Evolutionary conservation across 176 grass and related monocot genomes (phyloP), one percentile per base, ranked within the genome.

Genomic region (Neostapfia colusana): DNA sequence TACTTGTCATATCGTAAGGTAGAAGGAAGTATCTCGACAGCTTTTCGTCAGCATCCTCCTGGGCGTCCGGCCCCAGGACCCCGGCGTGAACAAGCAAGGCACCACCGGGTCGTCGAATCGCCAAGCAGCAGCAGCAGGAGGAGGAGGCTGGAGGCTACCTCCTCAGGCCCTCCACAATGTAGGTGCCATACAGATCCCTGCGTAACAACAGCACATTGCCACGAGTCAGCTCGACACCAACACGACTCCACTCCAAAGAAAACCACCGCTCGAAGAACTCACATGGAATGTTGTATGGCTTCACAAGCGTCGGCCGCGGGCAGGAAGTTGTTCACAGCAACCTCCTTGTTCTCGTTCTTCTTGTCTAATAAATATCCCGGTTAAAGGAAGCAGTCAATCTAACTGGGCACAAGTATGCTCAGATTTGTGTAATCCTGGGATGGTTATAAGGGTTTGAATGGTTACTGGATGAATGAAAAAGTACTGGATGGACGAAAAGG

Each of bases 311-410:
- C 72, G 37, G 53, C 70, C 0, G 91, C 83, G 0, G 91, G 91
- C 36, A 98, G 88, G 55, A 98, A 98, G 77, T 98, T 91, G 18
- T 98, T 90, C 64, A 98, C 95, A 1, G 95, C 95, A 1, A 98
- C 95, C 67, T 98, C 89, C 84, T 98, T 98, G 76, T 98, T 98
- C 80, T 98, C 95, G 77, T 98, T 98, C 76, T 98, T 98, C 95
- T 98, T 98, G 82, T 98, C 95, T 99, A 65, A n/a, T n/a, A 31
- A 62, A 75, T 26, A 35, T 73, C 63, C 0, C 3, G n/a, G 70
- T 65, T 72, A 85, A 91, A 72, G 82, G 79, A 76, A 83, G 9
- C 23, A 59, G 72, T 75, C 2, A 12, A 59, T 79, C 39, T 57
- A 55, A 70, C 54, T 78, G 51, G 25, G 21, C 16, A 6, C 39